A percentile compares a stretch with the other conserved stretches of the same genome.
These are phyloP conservation scores for Hypoxylon intermedium DNA, from an alignment of 495 filamentous ascomycete species.

Conservation along the genomic window DNA sequence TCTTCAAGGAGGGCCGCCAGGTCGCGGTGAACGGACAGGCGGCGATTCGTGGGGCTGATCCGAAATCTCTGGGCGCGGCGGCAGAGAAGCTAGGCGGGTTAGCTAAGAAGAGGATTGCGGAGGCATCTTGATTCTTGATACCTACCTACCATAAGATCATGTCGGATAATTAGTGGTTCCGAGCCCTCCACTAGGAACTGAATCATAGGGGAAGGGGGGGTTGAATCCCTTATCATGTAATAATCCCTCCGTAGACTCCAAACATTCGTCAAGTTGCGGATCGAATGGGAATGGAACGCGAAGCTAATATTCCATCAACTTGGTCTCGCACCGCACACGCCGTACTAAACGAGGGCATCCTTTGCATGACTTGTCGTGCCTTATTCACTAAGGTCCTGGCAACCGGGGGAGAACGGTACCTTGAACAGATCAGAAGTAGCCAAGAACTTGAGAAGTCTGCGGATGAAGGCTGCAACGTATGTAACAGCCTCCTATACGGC, in stretches of 20 bases:
- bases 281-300: too few species aligned
- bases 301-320: background rate
- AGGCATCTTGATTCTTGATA: too few species aligned
- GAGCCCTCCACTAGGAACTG: too few species aligned
- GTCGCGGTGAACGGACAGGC: slow-evolving; percentile 64
- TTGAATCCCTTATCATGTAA: too few species aligned
- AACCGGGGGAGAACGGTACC: background rate
- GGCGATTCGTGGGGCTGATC: slow-evolving; percentile 48
- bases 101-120: slow-evolving; percentile 43
- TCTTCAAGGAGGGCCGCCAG: slow-evolving; percentile 76
- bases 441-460: slow-evolving; percentile 1
- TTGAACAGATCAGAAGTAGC: background rate
- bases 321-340: background rate
- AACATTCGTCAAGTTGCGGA: too few species aligned
- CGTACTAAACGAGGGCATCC: background rate
- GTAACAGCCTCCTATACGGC: background rate
- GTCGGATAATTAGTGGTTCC: too few species aligned
- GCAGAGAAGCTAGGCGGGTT: slow-evolving; percentile 45
- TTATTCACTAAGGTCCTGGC: background rate
- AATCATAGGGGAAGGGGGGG: too few species aligned
- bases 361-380: background rate
- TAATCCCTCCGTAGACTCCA: too few species aligned
- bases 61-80: slow-evolving; percentile 37
- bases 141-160: too few species aligned
- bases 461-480: background rate